Evolutionary conservation across 78 protist genomes (phyloP).

Genomic region (Dictyostelium firmibasis): DNA sequence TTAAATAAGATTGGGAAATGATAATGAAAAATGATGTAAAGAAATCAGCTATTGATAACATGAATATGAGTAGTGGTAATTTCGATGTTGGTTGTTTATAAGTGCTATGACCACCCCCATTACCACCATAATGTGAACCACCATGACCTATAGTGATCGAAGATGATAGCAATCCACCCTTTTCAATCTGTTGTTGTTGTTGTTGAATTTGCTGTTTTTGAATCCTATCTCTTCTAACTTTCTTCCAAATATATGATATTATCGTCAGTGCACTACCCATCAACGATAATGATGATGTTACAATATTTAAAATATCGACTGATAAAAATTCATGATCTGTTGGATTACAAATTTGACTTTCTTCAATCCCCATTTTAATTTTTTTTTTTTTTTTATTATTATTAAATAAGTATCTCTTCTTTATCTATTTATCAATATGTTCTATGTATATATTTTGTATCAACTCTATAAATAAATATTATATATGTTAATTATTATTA

Average conservation of each 20-base stretch:
- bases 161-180: background rate
- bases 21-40: slow-evolving; percentile 52
- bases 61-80: slow-evolving; percentile 32
- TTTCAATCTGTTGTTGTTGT: background rate
- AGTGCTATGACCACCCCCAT: background rate
- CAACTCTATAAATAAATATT: too few species aligned
- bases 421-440: background rate
- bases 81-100: slow-evolving; percentile 12
- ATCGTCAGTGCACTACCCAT: slow-evolving; percentile 57
- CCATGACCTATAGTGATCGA: background rate
- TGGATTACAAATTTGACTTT: background rate
- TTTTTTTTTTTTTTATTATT: background rate
- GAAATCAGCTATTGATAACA: slow-evolving; percentile 54
- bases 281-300: slow-evolving; percentile 9
- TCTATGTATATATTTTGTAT: too few species aligned
- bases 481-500: too few species aligned
- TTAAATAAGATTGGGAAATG: slow-evolving; percentile 13
- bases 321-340: background rate
- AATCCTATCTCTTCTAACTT: background rate
- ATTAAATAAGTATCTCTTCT: background rate
- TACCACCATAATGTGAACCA: background rate
- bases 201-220: background rate
- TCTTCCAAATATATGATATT: slow-evolving; percentile 9
- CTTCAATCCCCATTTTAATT: background rate
- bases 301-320: slow-evolving; percentile 28